Evolutionary conservation across 2,329 filamentous ascomycete species (phyloP), one percentile per base, ranked within the genome.

Genomic region (Dryadomyces quercivorus): DNA sequence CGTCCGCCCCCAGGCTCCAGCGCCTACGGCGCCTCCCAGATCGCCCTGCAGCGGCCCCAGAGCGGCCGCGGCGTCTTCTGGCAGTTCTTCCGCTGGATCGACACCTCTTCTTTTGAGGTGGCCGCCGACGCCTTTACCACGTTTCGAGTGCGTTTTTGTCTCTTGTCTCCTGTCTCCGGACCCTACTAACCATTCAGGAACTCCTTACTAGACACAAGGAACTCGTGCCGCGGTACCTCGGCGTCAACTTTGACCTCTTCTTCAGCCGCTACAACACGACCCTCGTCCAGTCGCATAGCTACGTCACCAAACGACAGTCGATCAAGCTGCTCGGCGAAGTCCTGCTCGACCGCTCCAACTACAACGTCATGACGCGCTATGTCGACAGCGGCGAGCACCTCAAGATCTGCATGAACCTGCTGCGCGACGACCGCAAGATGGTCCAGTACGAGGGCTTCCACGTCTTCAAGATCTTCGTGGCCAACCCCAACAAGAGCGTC

Each of bases 361-460:
- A 98, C 74, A 89, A 84, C 65, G 89, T 97, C 65, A 98, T 98
- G 93, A 97, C 92, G 55, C 83, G 86, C 59, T 98, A 97, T 66
- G 93, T 98, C 56, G 91, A 95, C 67, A 85, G 86, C 50, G 91
- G 91, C 57, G 92, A 97, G 66, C 91, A 98, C 66, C 79, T 98
- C 62, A 98, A 98, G 73, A 86, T 97, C 60, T 93, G 91, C 73
- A 98, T 98, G 93, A 97, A 95, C 69, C 76, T 98, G 57, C 75
- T 98, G 58, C 85, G 90, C 61, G 93, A 97, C 68, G 92, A 97
- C 69, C 82, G 92, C 62, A 93, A 95, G 70, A 98, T 98, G 91
- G 93, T 98, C 58, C 93, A 97, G 70, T 98, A 98, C 67, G 93
- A 98, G 69, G 93, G 91, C 8, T 98, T 98, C 68, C 93, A 98